Evolutionary conservation across 2,329 filamentous ascomycete genomes (phyloP).

Genomic region (Thelonectria discophora): DNA sequence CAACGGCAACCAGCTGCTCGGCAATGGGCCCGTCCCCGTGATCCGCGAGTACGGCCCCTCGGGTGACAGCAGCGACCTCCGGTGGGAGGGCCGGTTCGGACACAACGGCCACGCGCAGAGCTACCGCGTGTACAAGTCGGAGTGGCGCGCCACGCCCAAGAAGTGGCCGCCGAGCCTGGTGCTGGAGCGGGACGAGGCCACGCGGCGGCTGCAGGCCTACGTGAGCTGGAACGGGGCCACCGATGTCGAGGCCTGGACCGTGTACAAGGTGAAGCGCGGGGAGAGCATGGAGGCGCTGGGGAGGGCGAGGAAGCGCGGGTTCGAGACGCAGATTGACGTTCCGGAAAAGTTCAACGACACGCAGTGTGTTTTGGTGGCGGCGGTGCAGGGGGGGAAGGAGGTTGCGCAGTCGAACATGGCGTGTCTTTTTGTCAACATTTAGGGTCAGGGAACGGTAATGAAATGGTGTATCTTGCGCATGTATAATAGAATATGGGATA

Average conservation of each 20-base stretch:
- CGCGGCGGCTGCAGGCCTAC: slow-evolving; percentile 20
- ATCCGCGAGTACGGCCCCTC: slow-evolving; percentile 38
- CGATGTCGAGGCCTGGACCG: slow-evolving; percentile 36
- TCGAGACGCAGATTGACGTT: slow-evolving; percentile 40
- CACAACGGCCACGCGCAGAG: slow-evolving; percentile 29
- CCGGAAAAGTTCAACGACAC: slow-evolving; percentile 24
- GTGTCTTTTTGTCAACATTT: slow-evolving; percentile 17
- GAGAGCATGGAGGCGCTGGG: slow-evolving; percentile 13
- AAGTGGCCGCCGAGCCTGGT: slow-evolving; percentile 30
- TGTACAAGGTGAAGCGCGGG: slow-evolving; percentile 27
- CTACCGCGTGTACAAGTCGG: slow-evolving; percentile 39
- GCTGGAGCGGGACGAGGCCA: slow-evolving; percentile 15
- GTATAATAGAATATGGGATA: too few relatives aligned
- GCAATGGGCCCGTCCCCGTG: slow-evolving; percentile 36
- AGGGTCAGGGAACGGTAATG: background rate
- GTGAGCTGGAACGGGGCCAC: slow-evolving; percentile 43
- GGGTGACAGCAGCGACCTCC: slow-evolving; percentile 30
- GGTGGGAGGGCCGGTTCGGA: slow-evolving; percentile 40
- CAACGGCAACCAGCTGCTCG: slow-evolving; percentile 39
- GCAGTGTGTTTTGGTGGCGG: slow-evolving; percentile 33
- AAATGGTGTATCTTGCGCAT: too few relatives aligned
- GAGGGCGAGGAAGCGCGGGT: slow-evolving; percentile 14
- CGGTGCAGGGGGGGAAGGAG: slow-evolving; percentile 32
- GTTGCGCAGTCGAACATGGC: slow-evolving; percentile 35
- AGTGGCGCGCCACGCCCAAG: slow-evolving; percentile 37